A percentile compares a stretch with the other conserved stretches of the same genome.
Evolutionary conservation across 1,284 basidiomycete species (phyloP).

Genomic region (Porogramme epimiltina): DNA sequence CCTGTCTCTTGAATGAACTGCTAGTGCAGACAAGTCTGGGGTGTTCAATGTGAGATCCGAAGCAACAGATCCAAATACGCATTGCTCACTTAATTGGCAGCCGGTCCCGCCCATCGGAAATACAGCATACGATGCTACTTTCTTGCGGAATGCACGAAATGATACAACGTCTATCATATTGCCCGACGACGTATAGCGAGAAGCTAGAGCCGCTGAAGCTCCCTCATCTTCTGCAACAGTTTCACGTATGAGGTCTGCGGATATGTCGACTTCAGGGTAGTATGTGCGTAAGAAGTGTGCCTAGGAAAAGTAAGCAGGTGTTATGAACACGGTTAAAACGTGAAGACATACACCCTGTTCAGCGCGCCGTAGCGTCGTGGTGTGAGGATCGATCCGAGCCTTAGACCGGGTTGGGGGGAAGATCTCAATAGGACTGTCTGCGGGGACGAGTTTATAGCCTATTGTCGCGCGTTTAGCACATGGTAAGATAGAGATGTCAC

Average conservation of each 20-base stretch:
- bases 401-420: constrained; percentile 58
- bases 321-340: background rate
- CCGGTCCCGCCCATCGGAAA: constrained; percentile 67
- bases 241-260: constrained; percentile 60
- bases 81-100: constrained; percentile 57
- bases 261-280: constrained; percentile 72
- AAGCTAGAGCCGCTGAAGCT: constrained; percentile 33
- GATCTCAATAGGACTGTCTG: constrained; percentile 39
- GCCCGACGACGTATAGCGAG: constrained; percentile 59
- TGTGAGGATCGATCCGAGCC: constrained; percentile 30
- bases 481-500: background rate
- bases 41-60: no score
- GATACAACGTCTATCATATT: constrained; percentile 49
- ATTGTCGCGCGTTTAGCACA: background rate
- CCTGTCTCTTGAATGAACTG: constrained; percentile 28
- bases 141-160: constrained; percentile 26
- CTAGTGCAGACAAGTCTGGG: constrained; percentile 54
- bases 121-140: constrained; percentile 39
- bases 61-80: background rate
- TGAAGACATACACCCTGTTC: constrained; percentile 60
- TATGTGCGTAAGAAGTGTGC: constrained; percentile 67
- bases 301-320: constrained; percentile 26
- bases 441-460: constrained; percentile 31
- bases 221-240: constrained; percentile 50
- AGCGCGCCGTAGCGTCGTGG: constrained; percentile 45